A percentile compares a stretch with the other conserved stretches of the same genome.
Evolutionary conservation across 768 basidiomycete species (phyloP).

Genomic region (Amanita fuliginea): DNA sequence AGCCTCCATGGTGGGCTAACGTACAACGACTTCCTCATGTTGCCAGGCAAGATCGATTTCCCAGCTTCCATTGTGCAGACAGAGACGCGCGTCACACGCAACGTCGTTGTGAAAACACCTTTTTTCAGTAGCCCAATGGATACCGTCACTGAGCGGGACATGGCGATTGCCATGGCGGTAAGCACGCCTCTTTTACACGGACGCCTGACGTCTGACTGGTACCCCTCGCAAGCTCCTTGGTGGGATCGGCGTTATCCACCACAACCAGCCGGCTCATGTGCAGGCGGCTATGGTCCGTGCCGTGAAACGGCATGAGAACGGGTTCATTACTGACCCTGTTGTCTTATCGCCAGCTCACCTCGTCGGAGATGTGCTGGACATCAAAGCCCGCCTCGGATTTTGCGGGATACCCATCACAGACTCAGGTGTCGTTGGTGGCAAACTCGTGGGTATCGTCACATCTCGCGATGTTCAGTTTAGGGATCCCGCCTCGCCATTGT

Average conservation of each 20-base stretch:
- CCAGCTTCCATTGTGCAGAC: constrained; percentile 68
- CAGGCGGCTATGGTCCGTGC: constrained; percentile 97
- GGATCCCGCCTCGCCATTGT: constrained; percentile 48
- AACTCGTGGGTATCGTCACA: constrained; percentile 94
- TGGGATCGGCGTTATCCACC: constrained; percentile 96
- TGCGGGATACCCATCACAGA: constrained; percentile 97
- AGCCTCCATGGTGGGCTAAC: constrained; percentile 83
- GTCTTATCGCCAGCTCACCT: constrained; percentile 68
- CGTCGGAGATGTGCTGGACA: constrained; percentile 85
- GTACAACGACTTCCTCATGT: constrained; percentile 92
- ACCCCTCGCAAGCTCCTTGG: constrained; percentile 56
- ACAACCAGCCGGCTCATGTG: constrained; percentile 75
- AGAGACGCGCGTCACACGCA: constrained; percentile 82
- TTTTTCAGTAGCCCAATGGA: constrained; percentile 99
- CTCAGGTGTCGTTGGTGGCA: constrained; percentile 77
- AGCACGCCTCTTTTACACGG: constrained; percentile 19
- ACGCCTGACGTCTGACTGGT: not conserved
- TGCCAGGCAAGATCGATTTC: constrained; percentile 96
- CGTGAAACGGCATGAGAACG: constrained; percentile 97
- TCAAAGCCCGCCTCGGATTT: constrained; percentile 88
- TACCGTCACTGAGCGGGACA: constrained; percentile 92
- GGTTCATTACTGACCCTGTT: constrained; percentile 93
- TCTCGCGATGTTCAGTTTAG: constrained; percentile 95
- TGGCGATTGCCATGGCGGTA: constrained; percentile 91
- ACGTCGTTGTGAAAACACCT: constrained; percentile 86